Conservation (phyloP, 225 moss, liverwort and hornwort genomes). For the Physcomitrellopsis africana region DNA sequence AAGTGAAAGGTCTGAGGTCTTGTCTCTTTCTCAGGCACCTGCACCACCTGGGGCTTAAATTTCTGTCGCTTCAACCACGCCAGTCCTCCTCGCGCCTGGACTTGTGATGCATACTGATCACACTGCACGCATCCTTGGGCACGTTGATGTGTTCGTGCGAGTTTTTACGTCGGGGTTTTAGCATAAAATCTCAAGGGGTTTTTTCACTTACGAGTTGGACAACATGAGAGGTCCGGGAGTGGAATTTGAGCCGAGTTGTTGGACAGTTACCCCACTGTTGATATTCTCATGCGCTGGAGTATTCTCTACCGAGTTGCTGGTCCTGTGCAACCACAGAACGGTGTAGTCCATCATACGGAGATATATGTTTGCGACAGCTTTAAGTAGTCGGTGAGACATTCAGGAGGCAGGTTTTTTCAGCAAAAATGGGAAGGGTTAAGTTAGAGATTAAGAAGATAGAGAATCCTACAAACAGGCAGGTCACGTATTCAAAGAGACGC, state of each 20-base stretch:
- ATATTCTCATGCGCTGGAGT: not conserved
- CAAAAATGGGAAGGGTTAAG: slow-evolving; percentile 61
- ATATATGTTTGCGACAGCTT: slow-evolving; percentile 1
- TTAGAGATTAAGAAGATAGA: slow-evolving; percentile 71
- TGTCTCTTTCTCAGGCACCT: no score
- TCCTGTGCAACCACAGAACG: slow-evolving; percentile 24
- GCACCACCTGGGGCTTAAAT: no score
- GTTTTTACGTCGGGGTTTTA: no score
- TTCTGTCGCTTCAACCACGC: no score
- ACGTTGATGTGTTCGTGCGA: no score
- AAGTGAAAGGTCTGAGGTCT: no score
- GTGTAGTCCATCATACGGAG: slow-evolving; percentile 22
- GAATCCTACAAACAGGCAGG: slow-evolving; percentile 65
- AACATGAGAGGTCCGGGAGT: slow-evolving; percentile 37
- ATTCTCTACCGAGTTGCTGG: not conserved
- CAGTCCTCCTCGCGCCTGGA: no score
- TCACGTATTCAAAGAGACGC: slow-evolving; percentile 62
- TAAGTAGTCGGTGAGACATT: slow-evolving; percentile 1
- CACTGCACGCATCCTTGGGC: no score
- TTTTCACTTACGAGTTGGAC: not conserved
- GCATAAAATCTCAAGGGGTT: no score
- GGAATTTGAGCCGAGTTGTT: slow-evolving; percentile 17
- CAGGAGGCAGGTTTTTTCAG: slow-evolving; percentile 13
- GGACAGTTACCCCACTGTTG: slow-evolving; percentile 4
- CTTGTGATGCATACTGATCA: no score